Conservation (phyloP, 148 eudicot genomes). For the Beta vulgaris region DNA sequence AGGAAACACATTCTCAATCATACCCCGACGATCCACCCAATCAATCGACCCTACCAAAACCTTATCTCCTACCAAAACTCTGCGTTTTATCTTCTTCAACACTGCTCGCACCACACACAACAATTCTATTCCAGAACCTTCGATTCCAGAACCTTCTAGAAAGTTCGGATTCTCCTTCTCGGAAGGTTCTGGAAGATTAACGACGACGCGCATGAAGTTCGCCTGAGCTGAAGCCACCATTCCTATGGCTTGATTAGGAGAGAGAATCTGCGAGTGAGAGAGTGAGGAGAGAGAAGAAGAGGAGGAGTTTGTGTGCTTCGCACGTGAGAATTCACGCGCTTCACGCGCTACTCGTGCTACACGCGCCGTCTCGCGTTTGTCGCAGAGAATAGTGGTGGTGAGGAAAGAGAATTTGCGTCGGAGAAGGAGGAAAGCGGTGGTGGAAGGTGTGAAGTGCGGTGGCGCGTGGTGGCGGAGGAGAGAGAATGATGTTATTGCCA, state of each 20-base stretch:
- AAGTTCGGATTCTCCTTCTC: not conserved
- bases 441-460: constrained; percentile 20
- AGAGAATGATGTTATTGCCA: constrained; percentile 49
- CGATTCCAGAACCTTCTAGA: constrained; percentile 12
- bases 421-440: constrained; percentile 35
- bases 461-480: constrained; percentile 40
- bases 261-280: constrained; percentile 40
- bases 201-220: constrained; percentile 93
- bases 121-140: constrained; percentile 48
- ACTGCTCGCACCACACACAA: constrained; percentile 82
- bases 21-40: constrained; percentile 80
- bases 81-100: constrained; percentile 90
- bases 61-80: constrained; percentile 85
- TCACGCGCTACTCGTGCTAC: no score
- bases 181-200: constrained; percentile 12
- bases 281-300: constrained; percentile 40
- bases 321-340: constrained; percentile 26
- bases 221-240: constrained; percentile 76
- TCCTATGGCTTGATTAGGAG: constrained; percentile 63
- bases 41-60: constrained; percentile 86
- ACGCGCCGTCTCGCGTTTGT: constrained; percentile 35
- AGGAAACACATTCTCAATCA: constrained; percentile 82
- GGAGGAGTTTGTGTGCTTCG: constrained; percentile 37
- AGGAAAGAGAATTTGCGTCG: constrained; percentile 35
- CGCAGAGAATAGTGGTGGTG: constrained; percentile 32